phyloP scores from a whole-genome alignment of 495 filamentous ascomycete genomes.

The Trichodelitschia bisporula region DNA sequence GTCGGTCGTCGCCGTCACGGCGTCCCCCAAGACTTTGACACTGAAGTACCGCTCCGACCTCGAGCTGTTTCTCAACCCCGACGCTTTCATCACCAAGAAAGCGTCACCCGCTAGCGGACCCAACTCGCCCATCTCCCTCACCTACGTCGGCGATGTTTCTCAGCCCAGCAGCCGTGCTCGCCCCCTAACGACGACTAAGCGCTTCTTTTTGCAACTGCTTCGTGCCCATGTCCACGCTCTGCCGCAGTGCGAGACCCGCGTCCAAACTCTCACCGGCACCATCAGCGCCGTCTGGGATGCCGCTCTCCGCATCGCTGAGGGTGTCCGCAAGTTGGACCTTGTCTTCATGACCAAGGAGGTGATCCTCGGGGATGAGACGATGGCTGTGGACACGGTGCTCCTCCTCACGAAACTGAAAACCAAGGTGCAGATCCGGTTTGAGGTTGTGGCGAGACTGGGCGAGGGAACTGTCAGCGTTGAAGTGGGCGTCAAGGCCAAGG shows the following conservation, averaged over 20 bases:
- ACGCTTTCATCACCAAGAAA: slow-evolving; percentile 23
- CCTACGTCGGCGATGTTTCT: slow-evolving; percentile 19
- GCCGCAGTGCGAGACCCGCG: slow-evolving; percentile 21
- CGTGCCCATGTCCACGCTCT: slow-evolving; percentile 29
- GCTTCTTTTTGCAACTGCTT: slow-evolving; percentile 47
- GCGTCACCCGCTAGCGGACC: slow-evolving; percentile 1
- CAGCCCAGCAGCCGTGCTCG: slow-evolving; percentile 13
- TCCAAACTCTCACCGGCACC: slow-evolving; percentile 27
- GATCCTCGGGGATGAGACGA: slow-evolving; percentile 29
- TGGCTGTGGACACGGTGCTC: slow-evolving; percentile 26
- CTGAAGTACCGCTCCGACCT: slow-evolving; percentile 63
- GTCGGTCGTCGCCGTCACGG: slow-evolving; percentile 38
- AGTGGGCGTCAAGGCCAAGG: slow-evolving; percentile 19
- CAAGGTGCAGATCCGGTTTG: slow-evolving; percentile 30
- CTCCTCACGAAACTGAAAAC: slow-evolving; percentile 31
- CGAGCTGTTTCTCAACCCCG: slow-evolving; percentile 47
- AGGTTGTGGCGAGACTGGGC: slow-evolving; percentile 13
- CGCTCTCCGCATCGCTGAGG: slow-evolving; percentile 24
- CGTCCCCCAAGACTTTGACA: slow-evolving; percentile 30
- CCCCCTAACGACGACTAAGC: slow-evolving; percentile 25
- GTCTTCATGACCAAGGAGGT: slow-evolving; percentile 26
- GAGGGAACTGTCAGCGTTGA: slow-evolving; percentile 12
- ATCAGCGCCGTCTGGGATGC: slow-evolving; percentile 35
- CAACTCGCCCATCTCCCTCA: slow-evolving; percentile 22
- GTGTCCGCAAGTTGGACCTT: slow-evolving; percentile 27